Conservation (phyloP, 1,284 basidiomycete species). For the Sparassis latifolia region DNA sequence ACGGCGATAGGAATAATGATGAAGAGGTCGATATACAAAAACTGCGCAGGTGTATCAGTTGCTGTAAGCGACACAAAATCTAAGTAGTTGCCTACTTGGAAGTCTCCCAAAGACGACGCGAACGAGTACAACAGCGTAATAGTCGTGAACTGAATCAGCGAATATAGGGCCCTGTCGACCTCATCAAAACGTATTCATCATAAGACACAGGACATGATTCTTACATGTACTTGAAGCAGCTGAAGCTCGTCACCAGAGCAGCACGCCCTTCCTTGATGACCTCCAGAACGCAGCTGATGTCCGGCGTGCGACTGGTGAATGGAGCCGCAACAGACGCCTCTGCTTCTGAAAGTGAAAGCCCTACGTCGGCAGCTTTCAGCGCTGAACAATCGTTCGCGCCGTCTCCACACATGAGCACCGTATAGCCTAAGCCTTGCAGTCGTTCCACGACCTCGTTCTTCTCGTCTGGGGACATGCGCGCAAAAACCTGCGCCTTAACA, state of each 20-base stretch:
- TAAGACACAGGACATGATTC: conserved; percentile 22
- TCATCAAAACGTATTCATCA: not conserved
- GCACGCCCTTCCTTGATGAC: conserved; percentile 95
- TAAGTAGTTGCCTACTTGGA: conserved; percentile 54
- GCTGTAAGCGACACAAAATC: too few species aligned
- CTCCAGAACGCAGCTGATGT: conserved; percentile 95
- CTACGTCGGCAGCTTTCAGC: conserved; percentile 97
- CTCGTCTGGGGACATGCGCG: conserved; percentile 99
- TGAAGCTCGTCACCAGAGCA: conserved; percentile 95
- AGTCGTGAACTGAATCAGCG: conserved; percentile 84
- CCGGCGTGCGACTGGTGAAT: conserved; percentile 90
- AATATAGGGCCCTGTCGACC: conserved; percentile 72
- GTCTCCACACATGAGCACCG: conserved; percentile 97
- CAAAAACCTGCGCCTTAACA: conserved; percentile 96
- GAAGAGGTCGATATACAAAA: conserved; percentile 96
- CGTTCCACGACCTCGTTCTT: conserved; percentile 98
- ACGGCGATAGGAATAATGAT: conserved; percentile 97
- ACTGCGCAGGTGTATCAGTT: conserved; percentile 38
- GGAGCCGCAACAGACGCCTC: conserved; percentile 99
- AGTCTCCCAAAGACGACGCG: conserved; percentile 93
- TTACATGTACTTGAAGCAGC: conserved; percentile 99
- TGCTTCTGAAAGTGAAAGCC: conserved; percentile 94
- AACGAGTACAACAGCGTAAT: conserved; percentile 95
- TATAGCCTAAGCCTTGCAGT: conserved; percentile 90
- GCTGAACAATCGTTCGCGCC: conserved; percentile 99